These are phyloP conservation scores for Diaporthe batatas DNA, from an alignment of 2,329 filamentous ascomycete species.

Conservation along the genomic window DNA sequence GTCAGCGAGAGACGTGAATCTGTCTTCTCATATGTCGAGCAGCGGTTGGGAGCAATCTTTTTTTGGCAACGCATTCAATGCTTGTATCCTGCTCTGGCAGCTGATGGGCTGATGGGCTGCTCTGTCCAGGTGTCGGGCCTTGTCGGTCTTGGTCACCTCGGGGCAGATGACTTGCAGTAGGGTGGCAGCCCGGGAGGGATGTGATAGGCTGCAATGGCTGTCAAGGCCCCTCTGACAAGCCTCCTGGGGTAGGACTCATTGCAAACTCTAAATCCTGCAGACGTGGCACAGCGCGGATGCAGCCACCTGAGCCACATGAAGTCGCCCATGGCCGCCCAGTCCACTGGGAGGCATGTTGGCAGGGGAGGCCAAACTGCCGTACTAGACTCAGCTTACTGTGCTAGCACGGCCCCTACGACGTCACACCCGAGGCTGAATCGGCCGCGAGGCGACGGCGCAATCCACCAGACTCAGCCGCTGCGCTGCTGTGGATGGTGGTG, in stretches of 20 bases:
- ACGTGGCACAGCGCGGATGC: background rate
- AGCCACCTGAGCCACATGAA: background rate
- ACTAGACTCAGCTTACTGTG: constrained; percentile 20
- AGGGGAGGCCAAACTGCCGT: too few species aligned
- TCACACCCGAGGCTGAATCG: constrained; percentile 31
- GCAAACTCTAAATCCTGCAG: constrained; percentile 30
- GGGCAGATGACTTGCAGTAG: constrained; percentile 23
- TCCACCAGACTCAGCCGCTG: constrained; percentile 13
- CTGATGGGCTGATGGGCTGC: constrained; percentile 22
- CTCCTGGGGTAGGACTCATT: constrained; percentile 7
- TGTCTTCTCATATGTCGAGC: constrained; percentile 11
- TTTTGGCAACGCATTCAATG: constrained; percentile 9
- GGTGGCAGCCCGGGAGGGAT: background rate
- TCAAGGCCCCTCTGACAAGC: constrained; percentile 19
- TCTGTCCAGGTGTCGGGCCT: background rate
- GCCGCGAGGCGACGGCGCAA: constrained; percentile 16
- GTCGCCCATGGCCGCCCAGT: constrained; percentile 4
- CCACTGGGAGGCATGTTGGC: constrained; percentile 3
- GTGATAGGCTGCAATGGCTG: constrained; percentile 26
- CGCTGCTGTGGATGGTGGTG: background rate
- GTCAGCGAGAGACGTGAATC: background rate
- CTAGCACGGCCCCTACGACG: background rate
- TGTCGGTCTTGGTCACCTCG: background rate
- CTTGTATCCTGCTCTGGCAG: background rate
- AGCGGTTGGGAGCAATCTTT: constrained; percentile 1